Evolutionary conservation across 164 flowering plant species (phyloP).

Genomic region (Sextonia rubra): DNA sequence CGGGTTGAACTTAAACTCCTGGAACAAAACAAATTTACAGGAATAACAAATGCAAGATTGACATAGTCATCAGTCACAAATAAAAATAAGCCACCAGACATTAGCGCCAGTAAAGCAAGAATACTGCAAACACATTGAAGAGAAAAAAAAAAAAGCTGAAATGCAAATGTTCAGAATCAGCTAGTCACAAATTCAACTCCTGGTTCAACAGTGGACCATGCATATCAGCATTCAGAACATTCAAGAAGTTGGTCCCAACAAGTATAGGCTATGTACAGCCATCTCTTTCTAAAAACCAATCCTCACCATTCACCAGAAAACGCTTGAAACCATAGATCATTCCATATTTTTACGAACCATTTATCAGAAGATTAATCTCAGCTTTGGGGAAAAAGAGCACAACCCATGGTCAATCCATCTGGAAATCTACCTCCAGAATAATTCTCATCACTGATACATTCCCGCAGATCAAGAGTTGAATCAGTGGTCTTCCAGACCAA

Average conservation of each 20-base stretch:
- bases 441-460: no score
- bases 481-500: background rate
- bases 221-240: background rate
- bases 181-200: background rate
- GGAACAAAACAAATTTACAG: constrained; percentile 14
- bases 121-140: background rate
- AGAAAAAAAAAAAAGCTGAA: background rate
- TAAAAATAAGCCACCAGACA: background rate
- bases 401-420: background rate
- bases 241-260: background rate
- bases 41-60: background rate
- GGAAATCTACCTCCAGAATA: background rate
- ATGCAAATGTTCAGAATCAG: background rate
- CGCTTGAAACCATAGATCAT: no score
- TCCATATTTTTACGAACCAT: no score
- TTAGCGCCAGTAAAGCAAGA: background rate
- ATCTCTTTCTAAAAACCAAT: background rate
- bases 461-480: background rate
- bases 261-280: no score
- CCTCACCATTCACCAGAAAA: background rate
- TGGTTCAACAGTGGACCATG: background rate
- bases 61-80: background rate
- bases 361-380: no score
- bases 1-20: constrained; percentile 96
- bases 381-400: background rate